phyloP scores from a whole-genome alignment of 2,329 filamentous ascomycete species.

The Didymosphaeria variabile region DNA sequence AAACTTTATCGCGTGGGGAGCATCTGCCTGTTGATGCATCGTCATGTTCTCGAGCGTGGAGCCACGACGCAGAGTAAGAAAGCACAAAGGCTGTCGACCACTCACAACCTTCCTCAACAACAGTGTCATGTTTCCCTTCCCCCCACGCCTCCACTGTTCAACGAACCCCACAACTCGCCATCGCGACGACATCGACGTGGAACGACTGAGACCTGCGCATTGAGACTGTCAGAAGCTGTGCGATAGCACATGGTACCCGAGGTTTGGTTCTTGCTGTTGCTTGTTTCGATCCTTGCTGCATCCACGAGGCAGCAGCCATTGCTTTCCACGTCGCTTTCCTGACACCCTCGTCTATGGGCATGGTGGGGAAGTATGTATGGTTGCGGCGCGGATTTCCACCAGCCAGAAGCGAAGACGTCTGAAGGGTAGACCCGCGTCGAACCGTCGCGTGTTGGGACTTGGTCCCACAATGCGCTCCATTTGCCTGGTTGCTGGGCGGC shows the following conservation, averaged over 20 bases:
- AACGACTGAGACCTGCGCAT: constrained; percentile 2
- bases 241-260: neutral
- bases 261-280: neutral
- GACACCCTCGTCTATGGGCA: constrained; percentile 4
- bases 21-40: constrained; percentile 1
- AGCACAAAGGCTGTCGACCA: neutral
- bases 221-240: constrained; percentile 1
- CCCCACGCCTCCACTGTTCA: constrained; percentile 3
- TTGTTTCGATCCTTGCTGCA: constrained; percentile 1
- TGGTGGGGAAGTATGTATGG: neutral
- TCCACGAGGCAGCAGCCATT: neutral
- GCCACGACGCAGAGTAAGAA: constrained; percentile 4
- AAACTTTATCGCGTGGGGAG: constrained; percentile 7
- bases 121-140: constrained; percentile 2
- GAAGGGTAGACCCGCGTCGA: neutral
- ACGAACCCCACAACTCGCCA: neutral
- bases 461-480: constrained; percentile 1
- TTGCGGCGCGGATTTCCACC: neutral
- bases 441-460: neutral
- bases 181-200: neutral
- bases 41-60: constrained; percentile 1
- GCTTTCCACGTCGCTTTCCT: neutral
- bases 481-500: constrained; percentile 13
- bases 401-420: neutral
- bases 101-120: neutral